Evolutionary conservation across 192 early-diverging fungal species (phyloP).

Genomic region (Spizellomyces punctatus): DNA sequence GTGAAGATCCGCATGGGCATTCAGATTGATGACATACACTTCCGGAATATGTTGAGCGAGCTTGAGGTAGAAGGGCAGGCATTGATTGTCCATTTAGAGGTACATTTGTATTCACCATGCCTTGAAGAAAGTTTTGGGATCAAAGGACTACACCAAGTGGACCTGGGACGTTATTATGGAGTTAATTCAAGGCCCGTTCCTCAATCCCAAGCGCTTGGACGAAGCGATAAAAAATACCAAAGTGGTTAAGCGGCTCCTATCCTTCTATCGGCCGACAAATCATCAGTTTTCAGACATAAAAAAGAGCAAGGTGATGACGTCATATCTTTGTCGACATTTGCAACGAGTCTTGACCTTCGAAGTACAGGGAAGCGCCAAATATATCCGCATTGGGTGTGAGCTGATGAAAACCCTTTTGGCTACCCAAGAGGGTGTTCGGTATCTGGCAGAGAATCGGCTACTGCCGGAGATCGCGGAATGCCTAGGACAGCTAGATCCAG

Average conservation of each 20-base stretch:
- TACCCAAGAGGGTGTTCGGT: slow-evolving; percentile 67
- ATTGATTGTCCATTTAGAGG: background rate
- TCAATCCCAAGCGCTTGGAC: slow-evolving; percentile 72
- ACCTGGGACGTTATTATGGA: slow-evolving; percentile 75
- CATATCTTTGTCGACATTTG: slow-evolving; percentile 16
- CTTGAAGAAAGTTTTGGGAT: slow-evolving; percentile 56
- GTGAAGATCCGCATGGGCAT: slow-evolving; percentile 36
- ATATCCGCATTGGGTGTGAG: slow-evolving; percentile 68
- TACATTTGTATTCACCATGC: background rate
- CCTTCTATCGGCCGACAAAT: slow-evolving; percentile 73
- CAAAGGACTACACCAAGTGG: slow-evolving; percentile 80
- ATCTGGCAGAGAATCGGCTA: slow-evolving; percentile 69
- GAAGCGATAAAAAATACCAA: slow-evolving; percentile 72
- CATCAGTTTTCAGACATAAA: slow-evolving; percentile 72
- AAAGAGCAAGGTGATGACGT: slow-evolving; percentile 47
- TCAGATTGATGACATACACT: slow-evolving; percentile 73
- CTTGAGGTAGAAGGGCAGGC: slow-evolving; percentile 45
- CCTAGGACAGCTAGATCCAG: slow-evolving; percentile 75
- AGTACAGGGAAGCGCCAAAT: slow-evolving; percentile 45
- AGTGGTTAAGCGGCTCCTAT: slow-evolving; percentile 69
- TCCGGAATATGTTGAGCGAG: slow-evolving; percentile 67
- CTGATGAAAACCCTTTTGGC: slow-evolving; percentile 67
- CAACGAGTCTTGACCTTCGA: background rate
- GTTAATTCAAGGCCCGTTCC: slow-evolving; percentile 75
- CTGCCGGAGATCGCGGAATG: slow-evolving; percentile 72